These are phyloP conservation scores for Ceratocystis variospora DNA, from an alignment of 2,329 filamentous ascomycete genomes.

Conservation along the genomic window DNA sequence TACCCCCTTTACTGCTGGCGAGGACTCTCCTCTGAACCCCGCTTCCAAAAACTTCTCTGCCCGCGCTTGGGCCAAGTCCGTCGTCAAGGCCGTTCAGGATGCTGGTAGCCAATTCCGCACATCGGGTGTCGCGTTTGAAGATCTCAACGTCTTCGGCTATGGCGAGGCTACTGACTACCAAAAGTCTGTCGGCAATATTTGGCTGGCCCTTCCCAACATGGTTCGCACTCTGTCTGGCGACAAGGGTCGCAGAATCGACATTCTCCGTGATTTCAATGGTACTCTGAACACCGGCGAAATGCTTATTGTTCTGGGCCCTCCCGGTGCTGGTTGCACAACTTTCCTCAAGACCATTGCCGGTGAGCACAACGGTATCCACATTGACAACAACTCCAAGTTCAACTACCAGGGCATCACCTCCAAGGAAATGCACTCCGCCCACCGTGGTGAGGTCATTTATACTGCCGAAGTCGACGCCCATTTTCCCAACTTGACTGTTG, in stretches of 20 bases:
- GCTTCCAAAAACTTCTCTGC: slow-evolving; percentile 39
- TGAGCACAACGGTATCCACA: slow-evolving; percentile 65
- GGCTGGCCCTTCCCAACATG: slow-evolving; percentile 36
- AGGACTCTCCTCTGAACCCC: slow-evolving; percentile 42
- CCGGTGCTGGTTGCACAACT: slow-evolving; percentile 65
- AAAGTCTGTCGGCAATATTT: slow-evolving; percentile 50
- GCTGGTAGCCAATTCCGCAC: slow-evolving; percentile 45
- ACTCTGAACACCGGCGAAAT: slow-evolving; percentile 59
- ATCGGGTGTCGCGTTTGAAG: slow-evolving; percentile 50
- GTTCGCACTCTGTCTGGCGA: slow-evolving; percentile 38
- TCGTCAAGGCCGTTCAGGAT: slow-evolving; percentile 39
- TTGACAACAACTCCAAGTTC: slow-evolving; percentile 57
- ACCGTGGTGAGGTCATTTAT: slow-evolving; percentile 77
- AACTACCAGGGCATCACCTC: slow-evolving; percentile 68
- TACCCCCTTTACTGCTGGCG: slow-evolving; percentile 39
- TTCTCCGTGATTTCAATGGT: slow-evolving; percentile 53
- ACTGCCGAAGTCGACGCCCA: slow-evolving; percentile 74
- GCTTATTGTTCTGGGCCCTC: slow-evolving; percentile 60
- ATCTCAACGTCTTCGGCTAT: slow-evolving; percentile 55
- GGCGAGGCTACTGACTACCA: slow-evolving; percentile 58
- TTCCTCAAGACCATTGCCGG: slow-evolving; percentile 74
- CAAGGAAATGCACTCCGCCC: slow-evolving; percentile 61
- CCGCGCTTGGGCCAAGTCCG: slow-evolving; percentile 45
- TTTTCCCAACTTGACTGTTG: slow-evolving; percentile 63
- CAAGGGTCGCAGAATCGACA: slow-evolving; percentile 47